Evolutionary conservation across 2,329 filamentous ascomycete species (phyloP).

Genomic region (Apiospora pterosperma): DNA sequence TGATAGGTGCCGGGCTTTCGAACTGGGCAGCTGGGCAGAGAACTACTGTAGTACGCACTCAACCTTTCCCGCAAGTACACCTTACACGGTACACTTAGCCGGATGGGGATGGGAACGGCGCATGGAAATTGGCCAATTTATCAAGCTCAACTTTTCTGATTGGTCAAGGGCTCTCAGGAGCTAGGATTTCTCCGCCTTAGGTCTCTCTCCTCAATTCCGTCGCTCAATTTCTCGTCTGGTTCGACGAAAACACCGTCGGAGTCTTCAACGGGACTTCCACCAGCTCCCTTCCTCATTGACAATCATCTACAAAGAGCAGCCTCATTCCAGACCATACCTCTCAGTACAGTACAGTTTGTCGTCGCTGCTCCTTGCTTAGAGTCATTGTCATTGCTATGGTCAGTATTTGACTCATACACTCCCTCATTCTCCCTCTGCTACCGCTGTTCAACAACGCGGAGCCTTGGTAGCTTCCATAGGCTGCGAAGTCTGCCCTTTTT

Average conservation of each 20-base stretch:
- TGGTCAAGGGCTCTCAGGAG: background rate
- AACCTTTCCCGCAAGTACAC: background rate
- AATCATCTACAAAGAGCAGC: background rate
- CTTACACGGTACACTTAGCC: background rate
- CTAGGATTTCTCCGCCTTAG: background rate
- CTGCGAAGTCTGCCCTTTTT: background rate
- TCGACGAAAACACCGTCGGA: background rate
- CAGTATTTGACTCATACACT: background rate
- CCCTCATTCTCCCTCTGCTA: background rate
- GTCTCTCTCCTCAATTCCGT: background rate
- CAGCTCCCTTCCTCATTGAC: background rate
- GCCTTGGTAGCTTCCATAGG: background rate
- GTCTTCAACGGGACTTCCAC: background rate
- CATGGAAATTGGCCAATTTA: background rate
- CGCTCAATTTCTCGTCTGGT: background rate
- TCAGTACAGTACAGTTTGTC: background rate
- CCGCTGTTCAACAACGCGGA: conserved; percentile 2
- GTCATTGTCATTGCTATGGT: background rate
- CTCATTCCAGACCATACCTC: background rate
- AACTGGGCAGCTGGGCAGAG: too few relatives aligned
- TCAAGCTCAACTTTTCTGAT: background rate
- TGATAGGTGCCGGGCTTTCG: too few relatives aligned
- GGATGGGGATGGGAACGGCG: background rate
- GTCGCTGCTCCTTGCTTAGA: background rate
- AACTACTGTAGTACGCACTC: too few relatives aligned